Percentiles rank a stretch among this genome's conserved stretches.
Evolutionary conservation across 352 stramenopile species (phyloP).

Genomic region (Thalassiosira ordinaria): DNA sequence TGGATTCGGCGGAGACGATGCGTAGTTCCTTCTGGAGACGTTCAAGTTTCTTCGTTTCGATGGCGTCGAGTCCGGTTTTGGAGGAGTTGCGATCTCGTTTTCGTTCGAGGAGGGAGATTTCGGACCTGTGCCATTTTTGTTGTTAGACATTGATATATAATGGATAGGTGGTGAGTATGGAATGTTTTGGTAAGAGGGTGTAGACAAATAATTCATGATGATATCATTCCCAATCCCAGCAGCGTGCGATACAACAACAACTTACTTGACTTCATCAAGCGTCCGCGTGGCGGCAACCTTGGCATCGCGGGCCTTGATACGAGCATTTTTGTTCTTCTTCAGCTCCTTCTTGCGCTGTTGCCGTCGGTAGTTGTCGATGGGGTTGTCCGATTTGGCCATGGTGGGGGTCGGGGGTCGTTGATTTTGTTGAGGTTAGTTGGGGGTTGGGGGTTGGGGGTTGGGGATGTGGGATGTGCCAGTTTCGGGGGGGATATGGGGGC

Average conservation of each 20-base stretch:
- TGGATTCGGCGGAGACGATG: conserved; percentile 55
- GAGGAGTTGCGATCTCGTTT: conserved; percentile 41
- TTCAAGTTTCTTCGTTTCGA: conserved; percentile 70
- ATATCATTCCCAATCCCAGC: no score
- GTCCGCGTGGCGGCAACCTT: conserved; percentile 71
- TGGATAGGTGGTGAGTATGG: no score
- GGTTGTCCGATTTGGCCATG: conserved; percentile 65
- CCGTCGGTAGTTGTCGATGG: conserved; percentile 66
- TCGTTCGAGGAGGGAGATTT: conserved; percentile 52
- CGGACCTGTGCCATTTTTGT: no score
- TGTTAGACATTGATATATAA: no score
- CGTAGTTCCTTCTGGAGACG: conserved; percentile 77
- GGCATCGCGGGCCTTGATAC: conserved; percentile 73
- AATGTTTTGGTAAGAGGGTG: no score
- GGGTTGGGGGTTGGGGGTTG: no score
- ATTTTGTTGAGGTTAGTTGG: no score
- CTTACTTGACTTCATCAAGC: conserved; percentile 60
- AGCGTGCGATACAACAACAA: no score
- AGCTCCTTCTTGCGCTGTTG: conserved; percentile 75
- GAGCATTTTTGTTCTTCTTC: conserved; percentile 76
- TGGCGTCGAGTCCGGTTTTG: conserved; percentile 52
- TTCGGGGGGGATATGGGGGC: no score
- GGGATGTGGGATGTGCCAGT: no score
- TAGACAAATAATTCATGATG: neutral
- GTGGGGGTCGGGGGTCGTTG: conserved; percentile 2